Evolutionary conservation across 1,284 basidiomycete genomes (phyloP), one percentile per base, ranked within the genome.

Genomic region (Marasmius tenuissimus): DNA sequence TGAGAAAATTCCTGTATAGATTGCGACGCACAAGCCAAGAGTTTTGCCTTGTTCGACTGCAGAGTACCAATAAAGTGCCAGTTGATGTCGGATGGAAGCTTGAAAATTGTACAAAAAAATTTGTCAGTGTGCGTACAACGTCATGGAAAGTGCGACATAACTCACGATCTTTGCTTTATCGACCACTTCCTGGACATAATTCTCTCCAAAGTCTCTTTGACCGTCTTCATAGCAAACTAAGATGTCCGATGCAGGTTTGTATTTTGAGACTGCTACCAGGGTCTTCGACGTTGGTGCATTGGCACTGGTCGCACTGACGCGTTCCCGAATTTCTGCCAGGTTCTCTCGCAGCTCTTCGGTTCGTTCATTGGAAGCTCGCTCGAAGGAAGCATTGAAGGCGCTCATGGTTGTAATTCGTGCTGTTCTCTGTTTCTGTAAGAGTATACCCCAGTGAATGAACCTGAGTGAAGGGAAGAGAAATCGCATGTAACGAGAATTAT

Each of bases 61-160:
- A 99, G 78, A 0, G 90, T 87, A 6, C 97, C 97, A 67, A 99
- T 97, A 73, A 98, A 98, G 76, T 98, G 97, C 97, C 97, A 99
- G 65, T 89, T 82, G 69, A 97, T 94, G 66, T 93, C 91, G 33
- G 69, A 65, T 0, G 95, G 94, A 16, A 96, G 83, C 93, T 96
- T 52, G 40, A 61, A 20, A 27, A 61, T 55, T 20, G 49, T 45
- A 60, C n/a, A n/a, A n/a, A 57, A 61, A 47, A 63, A 60, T 53
- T 14, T 58, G 53, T 47, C 57, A 45, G 42, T 54, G 50, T 53
- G 40, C 5, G 48, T 11, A 33, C 20, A 33, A 52, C 7, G 50
- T 33, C 20, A 52, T 35, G 12, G 52, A 54, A n/a, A n/a, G 34
- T 55, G 58, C 52, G 58, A 40, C 57, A 49, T 37, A 18, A 82